Evolutionary conservation across 2,329 filamentous ascomycete species (phyloP), one percentile per base, ranked within the genome.

Genomic region (Aspergillus niger): DNA sequence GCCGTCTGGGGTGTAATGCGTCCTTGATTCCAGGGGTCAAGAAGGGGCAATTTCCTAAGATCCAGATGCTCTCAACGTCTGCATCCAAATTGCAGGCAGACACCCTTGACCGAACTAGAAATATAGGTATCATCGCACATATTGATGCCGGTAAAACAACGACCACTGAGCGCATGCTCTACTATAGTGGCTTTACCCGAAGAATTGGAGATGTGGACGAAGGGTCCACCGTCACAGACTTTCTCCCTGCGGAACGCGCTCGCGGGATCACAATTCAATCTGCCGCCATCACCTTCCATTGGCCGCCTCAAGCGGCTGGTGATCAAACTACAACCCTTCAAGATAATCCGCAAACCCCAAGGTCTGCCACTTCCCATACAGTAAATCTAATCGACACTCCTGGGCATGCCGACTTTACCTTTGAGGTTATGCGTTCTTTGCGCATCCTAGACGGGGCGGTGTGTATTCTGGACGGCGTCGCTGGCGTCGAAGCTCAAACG

Each of bases 121-220:
- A 99, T 73, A 97, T 99, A 74, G 95, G 95, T 63, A 98, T 99
- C 68, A 97, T 99, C 76, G 95, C 95, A 61, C 95, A 99, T 76
- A 97, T 99, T 66, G 95, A 98, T 87, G 95, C 95, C 59, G 95
- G 95, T 8, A 99, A 99, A 82, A 99, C 95, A 1, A 98, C 95
- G 0, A 99, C 95, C 0, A 98, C 95, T 3, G 95, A 99, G 86
- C 92, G 95, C 60, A 98, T 98, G 94, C 89, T 99, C 71, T 98
- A 92, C 74, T 97, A 97, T 72, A 96, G 92, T 74, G 94, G 95
- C 52, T 88, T 93, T 63, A 96, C 93, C 8, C 85, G 91, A 66
- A 85, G 93, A 75, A 87, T 97, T 71, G 95, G 95, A 79, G 93
- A 97, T 76, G 95, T 99, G 65, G 94, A 98, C 70, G 90, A 96